Conservation (phyloP, 306 rosid species). For the Acacia acuminata region DNA sequence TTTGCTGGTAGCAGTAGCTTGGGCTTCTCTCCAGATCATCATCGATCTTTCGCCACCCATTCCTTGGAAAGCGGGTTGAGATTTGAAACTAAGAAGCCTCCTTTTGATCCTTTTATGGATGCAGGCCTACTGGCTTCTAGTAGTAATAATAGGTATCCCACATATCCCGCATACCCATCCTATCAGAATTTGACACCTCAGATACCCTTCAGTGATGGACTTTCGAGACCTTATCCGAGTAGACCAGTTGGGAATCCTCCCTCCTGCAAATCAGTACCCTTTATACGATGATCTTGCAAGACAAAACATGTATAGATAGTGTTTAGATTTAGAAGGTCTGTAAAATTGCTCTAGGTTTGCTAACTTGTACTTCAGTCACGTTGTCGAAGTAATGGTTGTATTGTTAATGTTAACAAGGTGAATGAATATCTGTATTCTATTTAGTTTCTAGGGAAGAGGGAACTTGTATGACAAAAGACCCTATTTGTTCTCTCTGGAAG, state of each 20-base stretch:
- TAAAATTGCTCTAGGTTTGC: conserved; percentile 35
- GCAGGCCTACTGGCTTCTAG: conserved; percentile 43
- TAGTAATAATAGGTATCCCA: conserved; percentile 39
- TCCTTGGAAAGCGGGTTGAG: conserved; percentile 46
- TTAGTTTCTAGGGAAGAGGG: conserved; percentile 22
- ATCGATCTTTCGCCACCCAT: conserved; percentile 37
- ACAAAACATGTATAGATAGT: conserved; percentile 58
- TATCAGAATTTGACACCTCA: conserved; percentile 40
- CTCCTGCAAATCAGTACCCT: conserved; percentile 44
- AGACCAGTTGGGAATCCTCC: conserved; percentile 46
- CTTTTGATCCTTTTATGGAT: conserved; percentile 43
- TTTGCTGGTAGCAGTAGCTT: conserved; percentile 27
- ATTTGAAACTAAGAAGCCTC: conserved; percentile 39
- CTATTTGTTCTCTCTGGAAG: conserved; percentile 4
- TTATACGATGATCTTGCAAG: conserved; percentile 50
- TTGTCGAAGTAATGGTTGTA: conserved; percentile 29
- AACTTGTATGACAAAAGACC: conserved; percentile 17
- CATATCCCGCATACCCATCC: conserved; percentile 43
- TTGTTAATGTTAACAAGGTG: conserved; percentile 19
- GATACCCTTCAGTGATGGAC: conserved; percentile 42
- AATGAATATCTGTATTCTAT: conserved; percentile 27
- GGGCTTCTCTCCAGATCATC: conserved; percentile 36
- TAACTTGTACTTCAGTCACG: conserved; percentile 26
- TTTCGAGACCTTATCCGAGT: conserved; percentile 46
- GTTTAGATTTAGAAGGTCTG: not conserved